Evolutionary conservation across 2,329 filamentous ascomycete species (phyloP), one percentile per base, ranked within the genome.

Genomic region (Fusarium subtropicale): DNA sequence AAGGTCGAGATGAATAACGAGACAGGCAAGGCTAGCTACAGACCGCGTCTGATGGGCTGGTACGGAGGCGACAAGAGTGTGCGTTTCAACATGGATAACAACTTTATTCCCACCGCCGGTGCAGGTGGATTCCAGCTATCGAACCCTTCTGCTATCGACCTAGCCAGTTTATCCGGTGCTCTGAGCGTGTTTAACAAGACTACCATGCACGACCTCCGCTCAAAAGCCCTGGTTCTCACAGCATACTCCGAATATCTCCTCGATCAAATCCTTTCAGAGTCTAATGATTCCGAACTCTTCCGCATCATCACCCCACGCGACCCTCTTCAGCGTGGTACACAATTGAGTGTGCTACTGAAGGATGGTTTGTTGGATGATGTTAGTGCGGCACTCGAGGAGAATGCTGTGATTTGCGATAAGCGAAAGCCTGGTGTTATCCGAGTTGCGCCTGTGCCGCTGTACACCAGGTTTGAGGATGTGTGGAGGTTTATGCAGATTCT

Each of bases 111-210:
- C 6, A 92, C 92, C 10, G 82, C 87, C 3, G 94, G 94, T 39
- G 94, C 94, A 1, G 88, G 85, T 34, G 94, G 94, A 6, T 97
- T 89, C 79, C 93, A 97, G 79, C 79, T 95, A n/a, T 93, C 90
- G 52, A 97, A 97, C 77, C 93, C 36, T 87, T 92, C 89, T 0
- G 92, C 90, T 13, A 83, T 96, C 9, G 93, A 97, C 74, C 86
- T 94, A 46, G 91, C 91, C 16, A 88, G 90, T n/a, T 84, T 97
- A 4, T 83, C 88, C 12, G 92, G 89, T 0, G 90, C 91, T 2
- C 82, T 97, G 8, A 88, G 89, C 26, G 85, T 97, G 26, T 96
- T 96, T 77, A 86, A 86, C 68, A 85, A 89, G 76, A 92, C 93
- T 0, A 85, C 81, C 41, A 94, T 97, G 86, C 76, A 80, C 7